Evolutionary conservation across 768 basidiomycete genomes (phyloP), one percentile per base, ranked within the genome.

Genomic region (Terana coerulea): DNA sequence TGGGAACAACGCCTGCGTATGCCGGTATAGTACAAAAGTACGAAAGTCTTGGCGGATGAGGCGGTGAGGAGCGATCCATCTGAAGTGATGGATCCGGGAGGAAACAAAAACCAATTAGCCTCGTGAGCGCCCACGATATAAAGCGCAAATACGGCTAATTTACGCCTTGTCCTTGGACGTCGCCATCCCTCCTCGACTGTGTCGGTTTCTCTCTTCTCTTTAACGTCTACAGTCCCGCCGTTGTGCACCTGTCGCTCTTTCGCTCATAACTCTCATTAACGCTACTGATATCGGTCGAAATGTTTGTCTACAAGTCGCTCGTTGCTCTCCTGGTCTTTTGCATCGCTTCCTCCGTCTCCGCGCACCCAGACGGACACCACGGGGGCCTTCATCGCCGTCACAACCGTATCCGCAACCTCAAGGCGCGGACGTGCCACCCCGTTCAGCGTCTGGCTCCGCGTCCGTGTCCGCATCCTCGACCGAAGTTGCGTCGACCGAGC

Each of bases 251-350:
- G 19, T 46, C 45, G 31, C 45, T 46, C 45, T 25, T 34, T 46
- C 45, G 45, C 45, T 19, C 28, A 17, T 7, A 21, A 33, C 45
- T 33, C 45, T 46, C 45, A 21, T 46, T 46, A 21, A 46, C 19
- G 15, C 11, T 11, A 10, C 26, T 12, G 8, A 11, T 43, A 12
- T 29, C 11, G 25, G 21, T 45, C 50, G 29, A 6, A 19, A 55
- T 55, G 54, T 52, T 55, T 33, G 49, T 52, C 10, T 36, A 34
- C 44, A 55, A 50, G 50, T 47, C 54, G 26, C 34, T 57, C 42
- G 52, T 54, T 40, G 48, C 52, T 40, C 40, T 57, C 52, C 44
- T 57, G n/a, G 45, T 28, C 26, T n/a, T n/a, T n/a, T n/a, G n/a
- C n/a, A n/a, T 54, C 35, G 39, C 46, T 15, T 51, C 54, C n/a